These are phyloP conservation scores for Abrus precatorius DNA, from an alignment of 306 rosid species.

Conservation along the genomic window DNA sequence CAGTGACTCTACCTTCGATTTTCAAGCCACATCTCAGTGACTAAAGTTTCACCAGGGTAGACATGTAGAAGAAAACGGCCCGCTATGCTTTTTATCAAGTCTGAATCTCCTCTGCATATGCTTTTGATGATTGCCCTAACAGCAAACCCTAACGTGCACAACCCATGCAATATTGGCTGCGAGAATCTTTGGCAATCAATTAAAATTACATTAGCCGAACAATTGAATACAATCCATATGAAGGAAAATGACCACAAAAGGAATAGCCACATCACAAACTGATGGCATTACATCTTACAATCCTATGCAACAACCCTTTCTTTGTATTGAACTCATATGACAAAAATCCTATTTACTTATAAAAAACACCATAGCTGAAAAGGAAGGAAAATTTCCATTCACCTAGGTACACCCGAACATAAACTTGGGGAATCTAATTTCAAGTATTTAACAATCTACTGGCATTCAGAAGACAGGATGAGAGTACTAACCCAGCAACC, in stretches of 20 bases:
- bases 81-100: conserved; percentile 67
- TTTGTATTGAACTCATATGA: conserved; percentile 20
- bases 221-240: conserved; percentile 20
- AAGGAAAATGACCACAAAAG: conserved; percentile 20
- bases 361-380: conserved; percentile 14
- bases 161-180: conserved; percentile 89
- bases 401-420: conserved; percentile 10
- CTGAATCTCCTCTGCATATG: conserved; percentile 80
- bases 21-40: conserved; percentile 96
- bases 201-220: conserved; percentile 32
- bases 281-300: conserved; percentile 5
- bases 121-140: conserved; percentile 88
- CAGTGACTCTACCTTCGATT: conserved; percentile 66
- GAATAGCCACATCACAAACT: conserved; percentile 5
- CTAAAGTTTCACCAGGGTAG: conserved; percentile 90
- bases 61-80: conserved; percentile 90
- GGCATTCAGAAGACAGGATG: conserved; percentile 35
- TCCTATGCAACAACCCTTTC: neutral
- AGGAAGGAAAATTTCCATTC: conserved; percentile 28
- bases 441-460: conserved; percentile 16
- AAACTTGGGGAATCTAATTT: conserved; percentile 8
- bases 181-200: conserved; percentile 72
- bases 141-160: conserved; percentile 92
- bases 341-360: neutral
- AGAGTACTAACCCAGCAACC: conserved; percentile 85